A percentile compares a stretch with the other conserved stretches of the same genome.
These are phyloP conservation scores for Blastocystis sp. DNA, from an alignment of 352 stramenopile genomes.

Conservation along the genomic window DNA sequence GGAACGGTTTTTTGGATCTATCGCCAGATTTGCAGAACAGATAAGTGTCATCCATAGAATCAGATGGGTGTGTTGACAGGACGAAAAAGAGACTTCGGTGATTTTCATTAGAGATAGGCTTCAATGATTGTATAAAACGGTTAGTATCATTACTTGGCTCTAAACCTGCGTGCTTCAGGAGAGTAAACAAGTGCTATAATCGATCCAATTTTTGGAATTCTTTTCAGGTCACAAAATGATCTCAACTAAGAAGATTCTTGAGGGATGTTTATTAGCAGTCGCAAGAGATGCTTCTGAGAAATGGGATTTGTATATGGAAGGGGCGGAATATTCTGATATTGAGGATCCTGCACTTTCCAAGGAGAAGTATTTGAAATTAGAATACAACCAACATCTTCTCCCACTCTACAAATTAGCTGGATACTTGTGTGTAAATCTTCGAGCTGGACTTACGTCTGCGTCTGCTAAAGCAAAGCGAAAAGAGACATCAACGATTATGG, in stretches of 20 bases:
- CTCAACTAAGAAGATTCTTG: conserved; percentile 57
- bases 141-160: neutral
- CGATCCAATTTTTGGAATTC: neutral
- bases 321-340: neutral
- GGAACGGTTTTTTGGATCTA: neutral
- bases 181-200: neutral
- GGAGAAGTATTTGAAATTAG: neutral
- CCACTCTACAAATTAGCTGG: conserved; percentile 51
- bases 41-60: neutral
- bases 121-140: neutral
- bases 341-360: conserved; percentile 24
- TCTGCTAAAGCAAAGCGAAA: neutral
- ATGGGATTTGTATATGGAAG: conserved; percentile 42
- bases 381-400: conserved; percentile 46
- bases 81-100: neutral
- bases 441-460: neutral
- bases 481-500: neutral
- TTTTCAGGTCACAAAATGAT: conserved; percentile 26
- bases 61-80: too few species aligned
- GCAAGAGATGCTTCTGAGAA: conserved; percentile 40
- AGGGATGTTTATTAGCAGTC: conserved; percentile 47
- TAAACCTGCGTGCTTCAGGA: neutral
- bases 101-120: neutral
- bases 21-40: neutral
- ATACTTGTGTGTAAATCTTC: conserved; percentile 25